Evolutionary conservation across 306 rosid species (phyloP).

Genomic region (Dalbergia cultrata): DNA sequence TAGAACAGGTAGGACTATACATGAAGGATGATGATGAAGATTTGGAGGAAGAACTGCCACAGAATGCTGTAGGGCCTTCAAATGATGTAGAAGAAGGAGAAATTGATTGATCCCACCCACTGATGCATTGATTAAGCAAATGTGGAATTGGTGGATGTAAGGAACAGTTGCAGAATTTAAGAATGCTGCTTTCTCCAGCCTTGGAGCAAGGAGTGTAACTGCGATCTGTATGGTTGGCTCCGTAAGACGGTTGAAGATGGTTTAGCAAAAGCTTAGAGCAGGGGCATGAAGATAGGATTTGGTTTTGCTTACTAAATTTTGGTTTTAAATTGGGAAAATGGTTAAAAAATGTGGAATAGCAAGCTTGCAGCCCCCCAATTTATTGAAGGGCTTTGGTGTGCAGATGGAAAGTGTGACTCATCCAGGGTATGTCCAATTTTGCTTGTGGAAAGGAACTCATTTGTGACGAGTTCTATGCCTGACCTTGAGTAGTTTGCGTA

Average conservation of each 20-base stretch:
- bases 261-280: conserved; percentile 39
- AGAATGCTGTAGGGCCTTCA: conserved; percentile 51
- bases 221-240: conserved; percentile 18
- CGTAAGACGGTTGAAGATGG: conserved; percentile 38
- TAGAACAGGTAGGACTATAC: conserved; percentile 83
- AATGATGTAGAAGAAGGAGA: conserved; percentile 88
- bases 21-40: conserved; percentile 85
- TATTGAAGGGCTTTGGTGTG: conserved; percentile 42
- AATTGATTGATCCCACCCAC: conserved; percentile 54
- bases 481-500: conserved; percentile 45
- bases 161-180: conserved; percentile 27
- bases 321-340: conserved; percentile 47
- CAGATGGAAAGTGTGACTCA: conserved; percentile 43
- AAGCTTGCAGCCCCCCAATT: conserved; percentile 40
- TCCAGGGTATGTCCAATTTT: conserved; percentile 57
- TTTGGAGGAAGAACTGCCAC: conserved; percentile 73
- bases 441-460: conserved; percentile 54
- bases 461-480: conserved; percentile 46
- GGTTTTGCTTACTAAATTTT: conserved; percentile 48
- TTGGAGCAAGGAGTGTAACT: conserved; percentile 11
- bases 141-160: conserved; percentile 36
- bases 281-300: conserved; percentile 48
- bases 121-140: conserved; percentile 23
- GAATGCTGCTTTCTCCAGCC: conserved; percentile 29
- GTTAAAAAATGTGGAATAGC: conserved; percentile 36